Conservation (phyloP, 2,329 filamentous ascomycete species). For the Ophiosphaerella herpotricha region DNA sequence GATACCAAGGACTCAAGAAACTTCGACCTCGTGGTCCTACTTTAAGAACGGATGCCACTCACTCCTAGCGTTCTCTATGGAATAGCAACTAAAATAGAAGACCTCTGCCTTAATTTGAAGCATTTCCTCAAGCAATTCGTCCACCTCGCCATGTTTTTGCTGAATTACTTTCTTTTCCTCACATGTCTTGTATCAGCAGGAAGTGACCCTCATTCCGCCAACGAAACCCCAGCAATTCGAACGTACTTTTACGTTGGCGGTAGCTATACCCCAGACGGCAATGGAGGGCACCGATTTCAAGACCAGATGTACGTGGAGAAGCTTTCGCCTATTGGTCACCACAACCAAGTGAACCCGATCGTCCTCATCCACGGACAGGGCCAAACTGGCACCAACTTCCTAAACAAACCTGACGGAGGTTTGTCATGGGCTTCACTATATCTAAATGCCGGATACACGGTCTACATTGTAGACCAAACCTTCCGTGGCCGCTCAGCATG, state of each 20-base stretch:
- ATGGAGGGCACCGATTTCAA: constrained; percentile 21
- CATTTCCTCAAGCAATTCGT: too few relatives aligned
- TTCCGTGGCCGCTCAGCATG: constrained; percentile 8
- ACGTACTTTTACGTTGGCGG: constrained; percentile 34
- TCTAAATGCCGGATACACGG: constrained; percentile 24
- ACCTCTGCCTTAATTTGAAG: too few relatives aligned
- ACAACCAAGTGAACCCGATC: constrained; percentile 22
- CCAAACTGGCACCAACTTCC: constrained; percentile 21
- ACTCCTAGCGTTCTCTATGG: too few relatives aligned
- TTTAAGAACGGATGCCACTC: too few relatives aligned
- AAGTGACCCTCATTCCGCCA: background rate
- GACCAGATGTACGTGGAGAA: constrained; percentile 29
- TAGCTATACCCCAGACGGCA: constrained; percentile 25
- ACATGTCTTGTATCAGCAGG: too few relatives aligned
- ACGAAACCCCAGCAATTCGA: constrained; percentile 25
- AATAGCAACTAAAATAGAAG: too few relatives aligned
- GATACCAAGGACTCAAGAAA: too few relatives aligned
- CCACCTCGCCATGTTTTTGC: too few relatives aligned
- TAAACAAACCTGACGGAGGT: constrained; percentile 21
- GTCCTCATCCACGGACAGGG: constrained; percentile 29
- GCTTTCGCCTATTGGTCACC: constrained; percentile 14
- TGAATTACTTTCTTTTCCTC: too few relatives aligned
- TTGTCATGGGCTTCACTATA: constrained; percentile 20
- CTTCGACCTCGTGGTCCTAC: too few relatives aligned
- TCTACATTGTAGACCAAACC: constrained; percentile 25